Percentiles rank a stretch among this genome's conserved stretches.
Evolutionary conservation across 805 yeast species (phyloP).

Genomic region (Wickerhamiella hasegawae): DNA sequence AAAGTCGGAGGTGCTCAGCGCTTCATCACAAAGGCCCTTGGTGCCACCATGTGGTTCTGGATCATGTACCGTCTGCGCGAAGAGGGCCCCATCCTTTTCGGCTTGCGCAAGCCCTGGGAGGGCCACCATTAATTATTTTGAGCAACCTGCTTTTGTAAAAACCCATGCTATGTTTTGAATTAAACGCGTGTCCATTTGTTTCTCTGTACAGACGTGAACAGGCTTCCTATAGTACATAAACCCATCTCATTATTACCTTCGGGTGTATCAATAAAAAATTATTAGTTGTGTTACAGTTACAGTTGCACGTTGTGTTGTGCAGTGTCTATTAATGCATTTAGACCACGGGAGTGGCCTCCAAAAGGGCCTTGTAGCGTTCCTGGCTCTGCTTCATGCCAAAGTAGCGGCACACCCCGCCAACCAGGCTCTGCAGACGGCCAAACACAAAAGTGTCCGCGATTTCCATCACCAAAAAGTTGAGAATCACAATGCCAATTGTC

Average conservation of each 20-base stretch:
- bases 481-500: conserved; percentile 23
- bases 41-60: conserved; percentile 87
- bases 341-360: conserved; percentile 6
- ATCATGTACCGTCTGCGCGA: conserved; percentile 64
- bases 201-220: no score
- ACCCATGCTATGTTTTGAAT: no score
- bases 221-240: no score
- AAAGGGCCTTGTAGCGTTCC: conserved; percentile 23
- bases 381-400: conserved; percentile 15
- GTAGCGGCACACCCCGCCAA: conserved; percentile 3
- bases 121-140: conserved; percentile 13
- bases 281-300: no score
- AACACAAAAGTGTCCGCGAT: conserved; percentile 32
- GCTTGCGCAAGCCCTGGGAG: conserved; percentile 28
- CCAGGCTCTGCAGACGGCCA: conserved; percentile 23
- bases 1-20: conserved; percentile 43
- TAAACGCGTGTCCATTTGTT: not conserved
- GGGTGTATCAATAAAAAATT: no score
- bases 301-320: not conserved
- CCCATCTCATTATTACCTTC: no score
- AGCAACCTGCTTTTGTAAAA: no score
- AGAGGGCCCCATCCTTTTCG: conserved; percentile 26
- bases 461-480: conserved; percentile 35
- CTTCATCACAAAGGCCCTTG: conserved; percentile 48
- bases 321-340: no score